Conservation (phyloP, 1,139 yeast species). For the Oligophagozyma castellii region DNA sequence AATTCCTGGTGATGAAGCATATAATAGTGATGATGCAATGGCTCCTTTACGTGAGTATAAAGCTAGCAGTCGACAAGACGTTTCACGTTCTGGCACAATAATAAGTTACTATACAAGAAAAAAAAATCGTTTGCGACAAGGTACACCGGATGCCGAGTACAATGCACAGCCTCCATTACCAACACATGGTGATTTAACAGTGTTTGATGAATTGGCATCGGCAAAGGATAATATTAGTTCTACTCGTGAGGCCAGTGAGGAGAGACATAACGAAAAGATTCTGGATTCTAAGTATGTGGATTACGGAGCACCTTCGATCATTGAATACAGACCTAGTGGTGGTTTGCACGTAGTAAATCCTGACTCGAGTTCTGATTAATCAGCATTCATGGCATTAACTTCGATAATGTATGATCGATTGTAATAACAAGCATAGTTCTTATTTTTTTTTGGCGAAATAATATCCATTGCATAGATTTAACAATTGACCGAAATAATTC, state of each 20-base stretch:
- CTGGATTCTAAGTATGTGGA: background rate
- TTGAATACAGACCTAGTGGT: constrained; percentile 6
- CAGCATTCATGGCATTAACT: too few relatives aligned
- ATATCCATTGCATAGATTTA: too few relatives aligned
- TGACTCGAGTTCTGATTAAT: constrained; percentile 1
- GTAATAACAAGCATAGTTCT: too few relatives aligned
- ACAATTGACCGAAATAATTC: too few relatives aligned
- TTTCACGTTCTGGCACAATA: constrained; percentile 19
- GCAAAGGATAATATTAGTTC: too few relatives aligned
- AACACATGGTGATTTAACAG: too few relatives aligned
- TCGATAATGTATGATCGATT: too few relatives aligned
- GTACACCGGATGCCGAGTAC: constrained; percentile 14
- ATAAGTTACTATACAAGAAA: constrained; percentile 23
- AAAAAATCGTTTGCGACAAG: constrained; percentile 16
- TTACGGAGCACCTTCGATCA: constrained; percentile 5
- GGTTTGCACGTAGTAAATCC: constrained; percentile 22
- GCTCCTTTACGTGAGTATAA: constrained; percentile 23
- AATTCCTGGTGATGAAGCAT: constrained; percentile 27
- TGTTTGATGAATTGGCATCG: too few relatives aligned
- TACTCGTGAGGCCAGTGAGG: constrained; percentile 4
- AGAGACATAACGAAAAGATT: constrained; percentile 1
- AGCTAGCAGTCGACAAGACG: constrained; percentile 4
- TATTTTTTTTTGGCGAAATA: too few relatives aligned
- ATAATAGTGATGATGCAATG: constrained; percentile 24
- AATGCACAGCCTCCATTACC: too few relatives aligned